These are phyloP conservation scores for Cryphonectria radicalis DNA, from an alignment of 2,329 filamentous ascomycete genomes.

Conservation along the genomic window DNA sequence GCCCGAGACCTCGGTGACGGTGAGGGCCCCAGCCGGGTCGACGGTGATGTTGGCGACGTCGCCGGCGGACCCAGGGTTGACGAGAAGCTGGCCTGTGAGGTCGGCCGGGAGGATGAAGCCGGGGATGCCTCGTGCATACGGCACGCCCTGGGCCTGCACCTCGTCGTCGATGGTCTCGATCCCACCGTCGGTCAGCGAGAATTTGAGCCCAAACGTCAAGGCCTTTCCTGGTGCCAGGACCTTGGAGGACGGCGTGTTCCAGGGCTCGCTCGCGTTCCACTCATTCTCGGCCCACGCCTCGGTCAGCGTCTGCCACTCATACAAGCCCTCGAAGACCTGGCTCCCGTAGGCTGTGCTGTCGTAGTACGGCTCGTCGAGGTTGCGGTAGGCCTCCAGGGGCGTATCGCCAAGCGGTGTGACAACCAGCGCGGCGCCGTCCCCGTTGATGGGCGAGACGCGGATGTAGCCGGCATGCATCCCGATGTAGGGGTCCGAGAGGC, in stretches of 20 bases:
- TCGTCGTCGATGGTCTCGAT: constrained; percentile 53
- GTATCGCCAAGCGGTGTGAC: constrained; percentile 55
- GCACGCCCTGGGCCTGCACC: constrained; percentile 47
- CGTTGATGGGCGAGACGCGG: constrained; percentile 55
- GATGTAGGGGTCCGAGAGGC: constrained; percentile 63
- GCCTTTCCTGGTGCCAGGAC: constrained; percentile 49
- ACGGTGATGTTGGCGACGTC: constrained; percentile 45
- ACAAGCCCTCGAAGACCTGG: constrained; percentile 64
- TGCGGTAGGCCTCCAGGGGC: constrained; percentile 58
- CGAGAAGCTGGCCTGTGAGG: constrained; percentile 48
- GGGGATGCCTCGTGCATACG: constrained; percentile 56
- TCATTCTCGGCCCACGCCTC: constrained; percentile 60
- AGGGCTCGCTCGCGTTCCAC: constrained; percentile 55
- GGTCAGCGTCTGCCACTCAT: constrained; percentile 62
- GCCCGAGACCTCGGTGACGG: constrained; percentile 36
- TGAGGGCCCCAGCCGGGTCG: constrained; percentile 44
- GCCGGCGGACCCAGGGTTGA: constrained; percentile 46
- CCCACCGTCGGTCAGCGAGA: constrained; percentile 49
- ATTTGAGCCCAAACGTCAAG: constrained; percentile 54
- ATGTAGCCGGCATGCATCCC: constrained; percentile 62
- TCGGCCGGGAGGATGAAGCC: constrained; percentile 59
- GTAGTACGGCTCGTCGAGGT: constrained; percentile 50
- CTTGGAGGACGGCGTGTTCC: constrained; percentile 58
- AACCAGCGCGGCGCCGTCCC: constrained; percentile 56
- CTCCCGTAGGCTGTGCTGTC: constrained; percentile 50